phyloP scores from a whole-genome alignment of 2,329 filamentous ascomycete species.

The Fusarium heterosporum region DNA sequence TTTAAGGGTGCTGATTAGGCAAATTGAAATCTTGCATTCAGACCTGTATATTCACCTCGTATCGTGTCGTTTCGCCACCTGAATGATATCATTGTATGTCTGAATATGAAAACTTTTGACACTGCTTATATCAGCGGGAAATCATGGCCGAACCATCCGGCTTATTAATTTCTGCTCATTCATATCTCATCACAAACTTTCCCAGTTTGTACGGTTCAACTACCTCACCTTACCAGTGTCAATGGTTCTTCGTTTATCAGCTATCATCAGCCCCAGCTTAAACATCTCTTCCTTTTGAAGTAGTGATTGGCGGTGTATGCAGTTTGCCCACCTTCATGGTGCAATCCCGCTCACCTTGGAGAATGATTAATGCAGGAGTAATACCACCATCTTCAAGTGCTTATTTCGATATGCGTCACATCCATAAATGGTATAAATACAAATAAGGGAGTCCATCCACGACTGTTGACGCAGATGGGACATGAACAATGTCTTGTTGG shows the following conservation, averaged over 20 bases:
- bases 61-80: conserved; percentile 12
- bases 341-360: conserved; percentile 11
- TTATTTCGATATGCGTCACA: not conserved
- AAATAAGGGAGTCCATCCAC: not conserved
- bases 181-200: not conserved
- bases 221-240: not conserved
- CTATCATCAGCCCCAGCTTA: conserved; percentile 6
- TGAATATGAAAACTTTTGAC: not conserved
- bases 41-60: conserved; percentile 12
- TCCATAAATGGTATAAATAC: not conserved
- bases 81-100: conserved; percentile 11
- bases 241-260: conserved; percentile 4
- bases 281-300: not conserved
- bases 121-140: not conserved
- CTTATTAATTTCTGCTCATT: not conserved
- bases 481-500: conserved; percentile 35
- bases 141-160: not conserved
- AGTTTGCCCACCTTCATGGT: conserved; percentile 11
- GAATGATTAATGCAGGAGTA: conserved; percentile 19
- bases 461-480: conserved; percentile 7
- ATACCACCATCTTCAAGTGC: conserved; percentile 17
- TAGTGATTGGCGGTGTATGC: conserved; percentile 20
- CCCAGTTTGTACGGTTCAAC: not conserved
- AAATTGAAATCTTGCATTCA: conserved; percentile 52
- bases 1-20: conserved; percentile 51